These are phyloP conservation scores for Urostyla sp. DNA, from an alignment of 73 alveolate species.

Conservation along the genomic window DNA sequence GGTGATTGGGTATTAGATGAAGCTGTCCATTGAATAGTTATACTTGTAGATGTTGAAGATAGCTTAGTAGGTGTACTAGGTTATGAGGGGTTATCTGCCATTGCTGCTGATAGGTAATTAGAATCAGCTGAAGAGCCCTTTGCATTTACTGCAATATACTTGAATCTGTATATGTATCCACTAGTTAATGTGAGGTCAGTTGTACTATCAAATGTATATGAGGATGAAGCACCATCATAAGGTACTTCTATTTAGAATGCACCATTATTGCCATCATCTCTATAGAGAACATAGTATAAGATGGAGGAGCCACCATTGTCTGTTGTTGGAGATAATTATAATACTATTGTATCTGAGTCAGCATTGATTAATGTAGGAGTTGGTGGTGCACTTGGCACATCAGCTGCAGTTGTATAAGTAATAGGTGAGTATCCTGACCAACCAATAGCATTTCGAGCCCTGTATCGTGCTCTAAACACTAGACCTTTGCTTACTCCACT, in stretches of 20 bases:
- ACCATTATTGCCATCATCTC: slow-evolving; percentile 67
- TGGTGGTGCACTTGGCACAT: slow-evolving; percentile 52
- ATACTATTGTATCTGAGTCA: slow-evolving; percentile 18
- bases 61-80: slow-evolving; percentile 53
- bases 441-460: slow-evolving; percentile 44
- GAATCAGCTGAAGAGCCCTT: slow-evolving; percentile 42
- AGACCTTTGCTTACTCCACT: slow-evolving; percentile 29
- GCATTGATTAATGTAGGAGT: slow-evolving; percentile 42
- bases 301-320: slow-evolving; percentile 62
- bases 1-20: slow-evolving; percentile 40
- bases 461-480: slow-evolving; percentile 52
- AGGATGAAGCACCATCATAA: background rate
- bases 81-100: slow-evolving; percentile 47
- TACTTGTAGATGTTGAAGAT: background rate
- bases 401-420: slow-evolving; percentile 63
- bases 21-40: slow-evolving; percentile 55
- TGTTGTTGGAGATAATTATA: slow-evolving; percentile 31
- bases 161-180: slow-evolving; percentile 54
- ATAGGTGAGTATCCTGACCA: slow-evolving; percentile 59
- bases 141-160: slow-evolving; percentile 45
- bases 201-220: background rate
- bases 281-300: slow-evolving; percentile 15
- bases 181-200: background rate
- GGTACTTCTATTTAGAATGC: background rate
- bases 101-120: slow-evolving; percentile 26